Conservation (phyloP, 2,329 filamentous ascomycete genomes). For the Coniochaeta hoffmannii region DNA sequence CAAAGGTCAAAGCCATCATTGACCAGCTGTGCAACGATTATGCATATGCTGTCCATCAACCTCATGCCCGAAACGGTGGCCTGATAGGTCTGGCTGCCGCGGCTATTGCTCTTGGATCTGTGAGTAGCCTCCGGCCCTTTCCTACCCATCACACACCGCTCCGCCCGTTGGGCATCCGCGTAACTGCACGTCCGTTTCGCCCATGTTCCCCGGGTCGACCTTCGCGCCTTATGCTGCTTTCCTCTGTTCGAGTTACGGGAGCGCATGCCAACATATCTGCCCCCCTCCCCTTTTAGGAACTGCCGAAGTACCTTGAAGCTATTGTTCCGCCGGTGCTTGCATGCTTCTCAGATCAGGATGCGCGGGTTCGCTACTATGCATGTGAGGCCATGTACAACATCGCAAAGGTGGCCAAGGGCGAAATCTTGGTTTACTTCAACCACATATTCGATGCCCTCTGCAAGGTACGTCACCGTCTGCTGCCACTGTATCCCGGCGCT, state of each 20-base stretch:
- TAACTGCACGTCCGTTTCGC: neutral
- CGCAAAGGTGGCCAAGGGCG: constrained; percentile 96
- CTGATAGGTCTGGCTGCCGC: constrained; percentile 92
- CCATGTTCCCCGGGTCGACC: neutral
- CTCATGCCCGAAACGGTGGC: constrained; percentile 91
- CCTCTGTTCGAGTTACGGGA: neutral
- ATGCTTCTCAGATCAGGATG: constrained; percentile 97
- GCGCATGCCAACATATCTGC: neutral
- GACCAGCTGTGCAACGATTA: constrained; percentile 97
- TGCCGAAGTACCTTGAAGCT: constrained; percentile 83
- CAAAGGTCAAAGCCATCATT: constrained; percentile 77
- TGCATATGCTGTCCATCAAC: constrained; percentile 94
- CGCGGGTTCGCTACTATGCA: constrained; percentile 92
- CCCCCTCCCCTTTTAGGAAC: constrained; percentile 61
- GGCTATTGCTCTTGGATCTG: constrained; percentile 86
- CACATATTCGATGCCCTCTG: constrained; percentile 96
- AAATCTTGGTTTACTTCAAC: constrained; percentile 96
- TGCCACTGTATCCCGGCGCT: neutral
- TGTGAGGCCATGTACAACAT: constrained; percentile 99
- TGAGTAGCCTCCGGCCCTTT: constrained; percentile 40
- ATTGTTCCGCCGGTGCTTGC: constrained; percentile 95
- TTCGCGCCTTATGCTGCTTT: neutral
- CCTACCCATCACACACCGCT: neutral
- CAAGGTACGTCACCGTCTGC: constrained; percentile 54
- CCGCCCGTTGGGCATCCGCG: neutral